phyloP scores from a whole-genome alignment of 768 basidiomycete species.

The Mycena floridula region DNA sequence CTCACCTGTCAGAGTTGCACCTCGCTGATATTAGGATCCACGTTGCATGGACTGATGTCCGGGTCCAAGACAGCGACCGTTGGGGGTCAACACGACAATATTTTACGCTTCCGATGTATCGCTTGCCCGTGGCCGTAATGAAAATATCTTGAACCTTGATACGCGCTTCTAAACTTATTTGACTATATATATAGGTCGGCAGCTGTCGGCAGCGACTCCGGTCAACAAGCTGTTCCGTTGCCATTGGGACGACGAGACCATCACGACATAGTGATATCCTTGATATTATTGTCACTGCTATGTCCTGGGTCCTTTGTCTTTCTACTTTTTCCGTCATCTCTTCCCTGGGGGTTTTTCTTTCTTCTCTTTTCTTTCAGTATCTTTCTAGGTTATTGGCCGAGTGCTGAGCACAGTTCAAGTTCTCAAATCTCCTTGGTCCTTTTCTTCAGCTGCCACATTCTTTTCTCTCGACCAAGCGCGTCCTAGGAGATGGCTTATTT shows the following conservation, averaged over 20 bases:
- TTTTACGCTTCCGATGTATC: conserved; percentile 72
- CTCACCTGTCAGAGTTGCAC: conserved; percentile 78
- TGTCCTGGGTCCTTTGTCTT: neutral
- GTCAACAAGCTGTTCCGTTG: neutral
- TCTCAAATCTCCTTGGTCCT: neutral
- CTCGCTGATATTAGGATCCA: conserved; percentile 76
- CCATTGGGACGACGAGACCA: neutral
- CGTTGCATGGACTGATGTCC: conserved; percentile 78
- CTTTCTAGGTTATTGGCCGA: conserved; percentile 6
- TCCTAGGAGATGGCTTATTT: conserved; percentile 1
- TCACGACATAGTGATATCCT: neutral
- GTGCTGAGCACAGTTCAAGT: conserved; percentile 3
- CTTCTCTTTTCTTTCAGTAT: conserved; percentile 5
- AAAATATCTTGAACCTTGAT: neutral
- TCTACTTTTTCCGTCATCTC: neutral
- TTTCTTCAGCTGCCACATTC: conserved; percentile 9
- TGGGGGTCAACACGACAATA: conserved; percentile 79
- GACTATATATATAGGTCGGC: neutral
- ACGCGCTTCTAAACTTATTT: too few relatives aligned
- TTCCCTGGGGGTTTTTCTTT: neutral
- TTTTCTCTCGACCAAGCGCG: conserved; percentile 1
- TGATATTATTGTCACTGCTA: neutral
- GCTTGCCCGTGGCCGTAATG: conserved; percentile 45
- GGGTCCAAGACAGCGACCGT: conserved; percentile 53
- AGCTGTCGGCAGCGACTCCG: neutral